Percentiles rank a stretch among this genome's conserved stretches.
phyloP scores from a whole-genome alignment of 805 yeast species.

The Ogataea corticis region DNA sequence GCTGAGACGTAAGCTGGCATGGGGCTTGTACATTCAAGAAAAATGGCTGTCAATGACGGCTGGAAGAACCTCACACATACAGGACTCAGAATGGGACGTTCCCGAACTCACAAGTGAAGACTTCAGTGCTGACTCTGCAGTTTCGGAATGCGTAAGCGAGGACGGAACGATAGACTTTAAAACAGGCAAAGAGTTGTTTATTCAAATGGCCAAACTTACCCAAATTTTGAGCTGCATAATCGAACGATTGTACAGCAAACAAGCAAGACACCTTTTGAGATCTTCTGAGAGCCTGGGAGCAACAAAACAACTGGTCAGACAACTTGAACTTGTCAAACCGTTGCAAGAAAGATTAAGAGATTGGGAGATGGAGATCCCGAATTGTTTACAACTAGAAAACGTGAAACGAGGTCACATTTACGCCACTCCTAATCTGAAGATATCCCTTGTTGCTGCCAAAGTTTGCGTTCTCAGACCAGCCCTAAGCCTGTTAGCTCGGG shows the following conservation, averaged over 20 bases:
- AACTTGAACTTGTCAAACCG: conserved; percentile 14
- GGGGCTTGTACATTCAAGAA: conserved; percentile 52
- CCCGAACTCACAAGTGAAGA: conserved; percentile 41
- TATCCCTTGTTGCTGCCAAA: conserved; percentile 12
- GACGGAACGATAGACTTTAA: conserved; percentile 18
- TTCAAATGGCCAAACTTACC: conserved; percentile 16
- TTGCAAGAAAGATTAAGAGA: conserved; percentile 13
- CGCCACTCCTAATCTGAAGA: conserved; percentile 17
- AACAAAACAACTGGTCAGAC: conserved; percentile 6
- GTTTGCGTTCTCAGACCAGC: conserved; percentile 17
- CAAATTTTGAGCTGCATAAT: conserved; percentile 12
- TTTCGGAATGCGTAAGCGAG: conserved; percentile 33
- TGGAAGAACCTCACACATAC: conserved; percentile 47
- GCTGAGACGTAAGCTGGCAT: conserved; percentile 44
- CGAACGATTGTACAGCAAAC: conserved; percentile 11
- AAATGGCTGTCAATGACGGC: conserved; percentile 47
- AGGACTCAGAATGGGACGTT: conserved; percentile 43
- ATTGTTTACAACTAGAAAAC: conserved; percentile 11
- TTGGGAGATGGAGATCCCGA: conserved; percentile 17
- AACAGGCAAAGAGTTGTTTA: conserved; percentile 16
- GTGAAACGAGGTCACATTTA: conserved; percentile 20
- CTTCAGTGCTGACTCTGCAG: conserved; percentile 47
- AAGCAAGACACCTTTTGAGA: background rate
- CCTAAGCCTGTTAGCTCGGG: conserved; percentile 9
- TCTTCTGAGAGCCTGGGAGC: background rate